Percentiles rank a stretch among this genome's conserved stretches.
These are phyloP conservation scores for Boletus pseudopeckii DNA, from an alignment of 768 basidiomycete genomes.

Conservation along the genomic window DNA sequence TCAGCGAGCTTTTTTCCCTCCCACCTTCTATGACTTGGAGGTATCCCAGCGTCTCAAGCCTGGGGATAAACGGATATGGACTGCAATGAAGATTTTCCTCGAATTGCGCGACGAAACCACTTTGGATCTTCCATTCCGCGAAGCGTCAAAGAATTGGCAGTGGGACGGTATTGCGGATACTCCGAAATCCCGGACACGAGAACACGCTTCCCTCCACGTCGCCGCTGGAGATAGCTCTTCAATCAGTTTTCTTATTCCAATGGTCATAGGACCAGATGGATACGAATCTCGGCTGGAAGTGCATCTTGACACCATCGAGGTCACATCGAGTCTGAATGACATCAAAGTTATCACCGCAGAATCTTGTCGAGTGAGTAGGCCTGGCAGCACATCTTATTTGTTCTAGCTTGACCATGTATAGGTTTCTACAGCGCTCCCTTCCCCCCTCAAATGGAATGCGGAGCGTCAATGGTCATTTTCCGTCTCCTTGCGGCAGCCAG, in stretches of 20 bases:
- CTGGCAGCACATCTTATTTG: constrained; percentile 10
- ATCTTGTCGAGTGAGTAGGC: constrained; percentile 61
- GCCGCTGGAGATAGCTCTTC: constrained; percentile 78
- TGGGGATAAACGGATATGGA: constrained; percentile 83
- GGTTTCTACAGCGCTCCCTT: constrained; percentile 72
- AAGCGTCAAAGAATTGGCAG: constrained; percentile 95
- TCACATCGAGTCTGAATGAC: constrained; percentile 87
- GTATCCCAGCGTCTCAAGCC: constrained; percentile 58
- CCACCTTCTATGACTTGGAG: constrained; percentile 62
- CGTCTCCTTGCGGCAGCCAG: constrained; percentile 67
- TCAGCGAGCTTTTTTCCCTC: constrained; percentile 81
- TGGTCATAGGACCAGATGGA: constrained; percentile 69
- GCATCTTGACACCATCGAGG: constrained; percentile 71
- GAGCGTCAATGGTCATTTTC: constrained; percentile 76
- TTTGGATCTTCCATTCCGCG: constrained; percentile 85
- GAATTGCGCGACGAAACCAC: constrained; percentile 76
- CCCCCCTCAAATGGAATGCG: constrained; percentile 80
- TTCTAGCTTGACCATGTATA: constrained; percentile 26
- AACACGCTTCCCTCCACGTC: constrained; percentile 70
- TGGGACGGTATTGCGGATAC: constrained; percentile 67
- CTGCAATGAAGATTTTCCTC: constrained; percentile 73
- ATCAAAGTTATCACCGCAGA: constrained; percentile 74
- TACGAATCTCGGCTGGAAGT: constrained; percentile 80
- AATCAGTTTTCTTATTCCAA: constrained; percentile 79
- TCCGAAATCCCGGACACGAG: constrained; percentile 53